Evolutionary conservation across 106 monocot species (phyloP).

Genomic region (Cymbidium sinense): DNA sequence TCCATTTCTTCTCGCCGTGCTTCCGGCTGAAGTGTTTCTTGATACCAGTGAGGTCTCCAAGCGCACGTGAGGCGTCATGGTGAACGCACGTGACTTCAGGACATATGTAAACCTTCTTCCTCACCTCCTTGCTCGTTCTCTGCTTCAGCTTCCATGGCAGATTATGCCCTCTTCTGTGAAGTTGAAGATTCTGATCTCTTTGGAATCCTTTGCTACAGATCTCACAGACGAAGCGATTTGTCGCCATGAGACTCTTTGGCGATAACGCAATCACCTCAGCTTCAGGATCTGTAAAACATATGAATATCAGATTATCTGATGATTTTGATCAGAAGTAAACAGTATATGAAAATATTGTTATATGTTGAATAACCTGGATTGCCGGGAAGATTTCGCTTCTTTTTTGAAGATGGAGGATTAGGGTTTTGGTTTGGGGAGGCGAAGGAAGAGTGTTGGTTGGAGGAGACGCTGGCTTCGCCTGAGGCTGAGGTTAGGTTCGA

Average conservation of each 20-base stretch:
- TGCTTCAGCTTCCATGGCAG: constrained; percentile 15
- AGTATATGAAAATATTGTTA: not conserved
- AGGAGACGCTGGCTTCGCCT: constrained; percentile 52
- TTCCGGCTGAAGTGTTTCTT: constrained; percentile 73
- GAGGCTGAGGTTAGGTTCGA: constrained; percentile 75
- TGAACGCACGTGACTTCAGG: constrained; percentile 50
- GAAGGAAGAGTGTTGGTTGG: constrained; percentile 23
- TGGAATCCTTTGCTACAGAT: constrained; percentile 8
- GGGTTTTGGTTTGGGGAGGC: constrained; percentile 39
- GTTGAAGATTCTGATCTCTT: constrained; percentile 8
- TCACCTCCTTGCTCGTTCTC: constrained; percentile 25
- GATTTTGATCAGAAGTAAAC: not conserved
- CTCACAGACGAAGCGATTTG: constrained; percentile 7
- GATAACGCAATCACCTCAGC: constrained; percentile 8
- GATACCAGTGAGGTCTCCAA: constrained; percentile 62
- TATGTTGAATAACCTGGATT: constrained; percentile 36
- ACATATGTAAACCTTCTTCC: constrained; percentile 69
- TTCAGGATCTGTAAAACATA: not conserved
- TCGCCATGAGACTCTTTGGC: constrained; percentile 7
- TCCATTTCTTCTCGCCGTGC: constrained; percentile 79
- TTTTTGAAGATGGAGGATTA: constrained; percentile 26
- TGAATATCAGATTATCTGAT: too few species aligned
- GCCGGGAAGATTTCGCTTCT: constrained; percentile 54
- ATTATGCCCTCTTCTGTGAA: constrained; percentile 9
- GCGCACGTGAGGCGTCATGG: constrained; percentile 51